phyloP scores from a whole-genome alignment of 2,329 filamentous ascomycete genomes.

The Camillea tinctor region DNA sequence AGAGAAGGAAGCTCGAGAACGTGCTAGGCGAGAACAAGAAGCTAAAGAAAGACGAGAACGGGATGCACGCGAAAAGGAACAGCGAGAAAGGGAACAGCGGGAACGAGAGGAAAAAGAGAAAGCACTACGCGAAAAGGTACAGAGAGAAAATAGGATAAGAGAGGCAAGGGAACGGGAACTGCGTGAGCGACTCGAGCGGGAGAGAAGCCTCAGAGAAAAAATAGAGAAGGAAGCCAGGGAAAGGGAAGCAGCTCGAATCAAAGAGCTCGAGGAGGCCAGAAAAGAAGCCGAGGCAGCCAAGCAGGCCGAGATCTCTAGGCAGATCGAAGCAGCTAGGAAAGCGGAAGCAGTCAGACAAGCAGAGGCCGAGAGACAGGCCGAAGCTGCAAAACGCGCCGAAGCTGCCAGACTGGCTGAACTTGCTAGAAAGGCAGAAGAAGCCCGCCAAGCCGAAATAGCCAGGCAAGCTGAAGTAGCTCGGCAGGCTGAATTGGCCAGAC shows the following conservation, averaged over 20 bases:
- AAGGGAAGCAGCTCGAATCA: constrained; percentile 32
- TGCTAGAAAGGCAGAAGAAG: constrained; percentile 20
- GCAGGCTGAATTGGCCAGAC: constrained; percentile 8
- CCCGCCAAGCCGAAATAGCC: constrained; percentile 17
- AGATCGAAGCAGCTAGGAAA: constrained; percentile 19
- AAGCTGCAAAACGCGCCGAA: constrained; percentile 7
- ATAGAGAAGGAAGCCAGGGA: constrained; percentile 31
- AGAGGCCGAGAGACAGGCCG: constrained; percentile 6
- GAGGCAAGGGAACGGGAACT: constrained; percentile 19
- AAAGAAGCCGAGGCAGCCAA: constrained; percentile 23
- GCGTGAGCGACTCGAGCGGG: constrained; percentile 17
- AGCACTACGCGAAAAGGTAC: constrained; percentile 29
- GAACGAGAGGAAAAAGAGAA: constrained; percentile 37
- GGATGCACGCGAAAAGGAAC: constrained; percentile 34
- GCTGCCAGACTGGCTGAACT: constrained; percentile 35
- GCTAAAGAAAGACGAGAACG: constrained; percentile 37
- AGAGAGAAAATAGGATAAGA: constrained; percentile 13
- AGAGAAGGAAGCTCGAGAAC: constrained; percentile 47
- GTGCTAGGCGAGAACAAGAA: constrained; percentile 30
- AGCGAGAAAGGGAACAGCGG: constrained; percentile 34
- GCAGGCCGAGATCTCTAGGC: constrained; percentile 2
- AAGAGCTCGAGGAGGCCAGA: constrained; percentile 16
- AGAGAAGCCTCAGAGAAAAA: constrained; percentile 17
- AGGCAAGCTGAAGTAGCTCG: constrained; percentile 20
- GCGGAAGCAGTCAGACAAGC: not conserved